These are phyloP conservation scores for Alopecurus myosuroides DNA, from an alignment of 176 grass and related monocot species.

Conservation along the genomic window DNA sequence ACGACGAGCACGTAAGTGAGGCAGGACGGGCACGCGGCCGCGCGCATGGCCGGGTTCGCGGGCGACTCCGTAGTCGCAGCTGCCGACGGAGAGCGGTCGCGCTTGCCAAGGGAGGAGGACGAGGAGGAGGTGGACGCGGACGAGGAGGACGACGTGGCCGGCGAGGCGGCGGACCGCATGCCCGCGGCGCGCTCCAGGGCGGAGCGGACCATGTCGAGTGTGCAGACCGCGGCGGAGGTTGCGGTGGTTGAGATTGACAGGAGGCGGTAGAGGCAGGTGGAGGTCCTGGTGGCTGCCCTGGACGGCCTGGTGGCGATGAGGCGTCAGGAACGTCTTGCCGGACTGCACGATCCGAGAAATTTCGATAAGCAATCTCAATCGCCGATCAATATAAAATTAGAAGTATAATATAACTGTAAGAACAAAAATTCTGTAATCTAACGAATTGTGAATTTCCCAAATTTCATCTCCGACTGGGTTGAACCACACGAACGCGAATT, in stretches of 20 bases:
- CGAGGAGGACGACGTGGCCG: not conserved
- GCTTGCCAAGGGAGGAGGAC: constrained; percentile 40
- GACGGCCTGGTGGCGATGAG: constrained; percentile 3
- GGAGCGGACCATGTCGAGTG: constrained; percentile 54
- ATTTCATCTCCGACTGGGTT: not conserved
- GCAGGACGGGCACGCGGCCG: constrained; percentile 56
- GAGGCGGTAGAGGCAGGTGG: constrained; percentile 23
- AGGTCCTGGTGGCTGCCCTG: constrained; percentile 23
- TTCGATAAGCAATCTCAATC: not conserved
- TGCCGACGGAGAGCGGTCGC: constrained; percentile 11
- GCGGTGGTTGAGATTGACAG: not conserved
- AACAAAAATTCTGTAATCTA: not conserved
- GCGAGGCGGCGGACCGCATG: not conserved
- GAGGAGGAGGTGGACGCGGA: constrained; percentile 33
- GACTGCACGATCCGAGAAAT: constrained; percentile 20
- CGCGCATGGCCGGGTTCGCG: constrained; percentile 13
- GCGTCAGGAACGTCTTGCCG: constrained; percentile 48
- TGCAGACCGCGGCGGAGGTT: constrained; percentile 28
- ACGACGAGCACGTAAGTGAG: constrained; percentile 67
- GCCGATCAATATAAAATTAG: not conserved
- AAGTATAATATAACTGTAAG: not conserved
- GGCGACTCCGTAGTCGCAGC: not conserved
- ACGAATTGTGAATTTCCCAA: not conserved
- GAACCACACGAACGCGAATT: not conserved
- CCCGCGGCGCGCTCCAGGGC: constrained; percentile 40